Evolutionary conservation across 352 stramenopile genomes (phyloP).

Genomic region (Phytophthora parvispora): DNA sequence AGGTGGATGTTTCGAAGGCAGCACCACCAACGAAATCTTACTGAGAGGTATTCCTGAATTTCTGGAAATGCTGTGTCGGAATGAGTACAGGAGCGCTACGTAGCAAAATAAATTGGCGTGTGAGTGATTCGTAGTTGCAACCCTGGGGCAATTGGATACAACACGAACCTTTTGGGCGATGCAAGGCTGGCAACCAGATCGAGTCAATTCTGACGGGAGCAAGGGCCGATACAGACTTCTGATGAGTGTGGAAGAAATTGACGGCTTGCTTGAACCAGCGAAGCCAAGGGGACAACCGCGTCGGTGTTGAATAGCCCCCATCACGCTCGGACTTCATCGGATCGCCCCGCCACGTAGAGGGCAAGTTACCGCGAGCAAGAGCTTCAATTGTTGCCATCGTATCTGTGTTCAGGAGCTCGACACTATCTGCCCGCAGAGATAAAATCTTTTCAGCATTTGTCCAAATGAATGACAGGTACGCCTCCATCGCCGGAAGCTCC

Average conservation of each 20-base stretch:
- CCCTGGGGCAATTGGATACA: neutral
- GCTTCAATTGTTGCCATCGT: slow-evolving; percentile 26
- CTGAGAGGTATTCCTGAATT: slow-evolving; percentile 21
- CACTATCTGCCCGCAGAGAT: slow-evolving; percentile 32
- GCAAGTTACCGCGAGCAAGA: slow-evolving; percentile 18
- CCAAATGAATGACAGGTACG: slow-evolving; percentile 57
- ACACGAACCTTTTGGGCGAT: slow-evolving; percentile 53
- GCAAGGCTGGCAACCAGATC: slow-evolving; percentile 54
- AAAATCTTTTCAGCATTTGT: slow-evolving; percentile 42
- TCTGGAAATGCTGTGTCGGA: slow-evolving; percentile 40
- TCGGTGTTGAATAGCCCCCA: slow-evolving; percentile 35
- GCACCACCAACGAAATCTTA: slow-evolving; percentile 36
- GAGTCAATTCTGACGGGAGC: slow-evolving; percentile 12
- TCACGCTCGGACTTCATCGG: neutral
- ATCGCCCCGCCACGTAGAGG: slow-evolving; percentile 18
- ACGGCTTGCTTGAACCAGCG: slow-evolving; percentile 40
- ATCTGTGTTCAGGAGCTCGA: slow-evolving; percentile 20
- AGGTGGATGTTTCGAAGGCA: slow-evolving; percentile 4
- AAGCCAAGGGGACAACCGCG: slow-evolving; percentile 30
- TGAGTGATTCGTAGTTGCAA: neutral
- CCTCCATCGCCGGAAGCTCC: slow-evolving; percentile 62
- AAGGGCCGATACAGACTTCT: slow-evolving; percentile 21
- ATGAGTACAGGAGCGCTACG: slow-evolving; percentile 48
- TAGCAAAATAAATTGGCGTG: neutral
- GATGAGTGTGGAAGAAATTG: slow-evolving; percentile 43